Percentiles rank a stretch among this genome's conserved stretches.
Conservation (phyloP, 371 early-diverging fungal genomes). For the Furculomyces boomerangus region DNA sequence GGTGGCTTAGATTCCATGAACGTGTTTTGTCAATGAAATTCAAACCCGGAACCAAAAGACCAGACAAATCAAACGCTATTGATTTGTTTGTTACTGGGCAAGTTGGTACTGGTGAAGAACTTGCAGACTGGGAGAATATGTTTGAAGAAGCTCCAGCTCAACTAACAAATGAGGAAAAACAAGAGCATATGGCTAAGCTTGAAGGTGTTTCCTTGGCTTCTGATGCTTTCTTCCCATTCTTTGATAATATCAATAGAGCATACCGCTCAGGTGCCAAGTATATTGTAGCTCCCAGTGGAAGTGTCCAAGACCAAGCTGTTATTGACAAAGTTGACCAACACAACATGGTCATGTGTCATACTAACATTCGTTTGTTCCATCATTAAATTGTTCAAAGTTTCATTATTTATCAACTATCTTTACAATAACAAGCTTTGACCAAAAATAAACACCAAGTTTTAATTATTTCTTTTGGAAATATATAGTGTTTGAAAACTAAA, state of each 20-base stretch:
- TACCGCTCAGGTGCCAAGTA: constrained; percentile 68
- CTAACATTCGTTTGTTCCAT: constrained; percentile 83
- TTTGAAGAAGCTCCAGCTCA: constrained; percentile 63
- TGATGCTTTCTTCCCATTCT: constrained; percentile 98
- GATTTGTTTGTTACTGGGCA: constrained; percentile 79
- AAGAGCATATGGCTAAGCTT: constrained; percentile 50
- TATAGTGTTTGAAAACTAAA: too few species aligned
- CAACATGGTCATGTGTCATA: constrained; percentile 68
- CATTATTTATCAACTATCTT: too few species aligned
- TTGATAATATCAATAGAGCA: constrained; percentile 85
- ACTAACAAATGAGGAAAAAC: constrained; percentile 61
- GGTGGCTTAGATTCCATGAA: constrained; percentile 94
- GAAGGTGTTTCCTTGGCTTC: constrained; percentile 66
- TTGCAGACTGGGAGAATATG: constrained; percentile 54
- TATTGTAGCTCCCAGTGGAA: constrained; percentile 82
- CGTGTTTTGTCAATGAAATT: constrained; percentile 70
- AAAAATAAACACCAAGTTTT: too few species aligned
- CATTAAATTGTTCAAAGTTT: too few species aligned
- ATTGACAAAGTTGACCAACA: constrained; percentile 65
- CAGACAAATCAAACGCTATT: constrained; percentile 92
- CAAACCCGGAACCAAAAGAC: constrained; percentile 73
- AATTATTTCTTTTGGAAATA: too few species aligned
- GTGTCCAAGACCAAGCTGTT: constrained; percentile 71
- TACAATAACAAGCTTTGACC: too few species aligned
- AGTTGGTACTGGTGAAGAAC: constrained; percentile 63